Base-by-base conservation (phyloP, 2,329 filamentous ascomycete genomes). In the Diplodia mutila region DNA sequence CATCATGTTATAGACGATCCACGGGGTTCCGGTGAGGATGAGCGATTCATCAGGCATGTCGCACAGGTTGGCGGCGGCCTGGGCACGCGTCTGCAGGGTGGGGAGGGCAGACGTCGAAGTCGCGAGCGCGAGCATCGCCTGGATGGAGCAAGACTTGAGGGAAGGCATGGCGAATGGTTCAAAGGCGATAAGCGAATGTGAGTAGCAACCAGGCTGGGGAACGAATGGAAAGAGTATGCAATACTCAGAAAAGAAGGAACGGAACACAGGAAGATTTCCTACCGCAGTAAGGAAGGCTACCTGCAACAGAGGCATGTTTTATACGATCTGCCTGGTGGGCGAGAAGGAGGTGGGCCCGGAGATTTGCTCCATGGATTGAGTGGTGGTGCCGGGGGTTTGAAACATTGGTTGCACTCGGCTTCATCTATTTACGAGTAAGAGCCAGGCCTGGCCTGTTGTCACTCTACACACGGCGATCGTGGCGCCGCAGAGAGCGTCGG, bases 1-100 rank as follows among this genome's bases (percentile, higher is more conserved):
- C 67, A 80, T 79, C 80, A 82, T 83, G 70, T 80, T 81, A 71
- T 76, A 82, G 18, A 82, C 79, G 51, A 83, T 82, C 80, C 80
- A 82, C 9, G 79, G 79, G 0, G 80, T 80, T 61, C 76, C 75
- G 12, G 73, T 72, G 29, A 83, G 72, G 61, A 81, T 54, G 67
- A 72, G 51, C 69, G 51, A 66, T 1, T 66, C 64, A 23, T 66
- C 29, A 16, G 64, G 64, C 64, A 66, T 66, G 39, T 25, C 64
- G 42, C 64, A 66, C 18, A 66, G 64, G 42, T 69, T 54, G 68
- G 70, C 37, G 67, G 71, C 32, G 66, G 70, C 18, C 68, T 69
- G 42, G 54, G 57, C 42, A 64, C 67, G 27, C 65, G 68, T 42
- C 61, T 52, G 23, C 25, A 69, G 29, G 18, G 67, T 68, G 25